Evolutionary conservation across 805 yeast genomes (phyloP), one percentile per base, ranked within the genome.

Genomic region (Saturnispora mendoncae): DNA sequence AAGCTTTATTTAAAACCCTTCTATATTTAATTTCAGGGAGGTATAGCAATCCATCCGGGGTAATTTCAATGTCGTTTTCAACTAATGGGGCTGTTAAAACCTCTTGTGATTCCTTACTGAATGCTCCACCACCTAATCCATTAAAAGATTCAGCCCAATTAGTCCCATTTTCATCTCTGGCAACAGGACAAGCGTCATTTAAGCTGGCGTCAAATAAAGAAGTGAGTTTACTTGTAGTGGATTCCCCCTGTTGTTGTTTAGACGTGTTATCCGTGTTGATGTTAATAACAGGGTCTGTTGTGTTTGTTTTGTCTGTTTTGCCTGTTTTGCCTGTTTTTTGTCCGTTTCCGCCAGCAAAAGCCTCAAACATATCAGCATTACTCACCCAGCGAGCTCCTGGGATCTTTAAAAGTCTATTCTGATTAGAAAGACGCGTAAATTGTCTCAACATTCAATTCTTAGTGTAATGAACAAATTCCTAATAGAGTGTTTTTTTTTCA

Each of bases 1-100:
- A 90, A 0, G 97, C 94, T 29, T 71, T 70, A 62, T 90, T 90
- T 50, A 92, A 63, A 18, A 88, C 80, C 34, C 98, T 72, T 49
- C 98, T 74, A 58, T 92, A 92, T 58, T 90, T 90, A 63, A 92
- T 92, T 59, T 92, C 98, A 0, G 98, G 98, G 35, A 92, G 66
- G 54, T 85, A 92, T 6, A 92, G 61, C 38, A 92, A 66, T 13
- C 97, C 97, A 59, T 92, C 98, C 1, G 97, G 97, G 46, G 90
- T 92, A 49, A 92, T 82, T 58, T 92, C 98, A 39, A 92, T 78
- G 51, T 90, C 97, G 21, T 71, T 70, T 5, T 74, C 69, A 0
- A 69, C 71, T n/a, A 92, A 56, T 0, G 80, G 74, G 6, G 79
- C 74, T 40, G 77, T 57, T 14, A 92, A 64, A n/a, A 75, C 67